Conservation (phyloP, 225 moss, liverwort and hornwort species). For the Physcomitrium patens region DNA sequence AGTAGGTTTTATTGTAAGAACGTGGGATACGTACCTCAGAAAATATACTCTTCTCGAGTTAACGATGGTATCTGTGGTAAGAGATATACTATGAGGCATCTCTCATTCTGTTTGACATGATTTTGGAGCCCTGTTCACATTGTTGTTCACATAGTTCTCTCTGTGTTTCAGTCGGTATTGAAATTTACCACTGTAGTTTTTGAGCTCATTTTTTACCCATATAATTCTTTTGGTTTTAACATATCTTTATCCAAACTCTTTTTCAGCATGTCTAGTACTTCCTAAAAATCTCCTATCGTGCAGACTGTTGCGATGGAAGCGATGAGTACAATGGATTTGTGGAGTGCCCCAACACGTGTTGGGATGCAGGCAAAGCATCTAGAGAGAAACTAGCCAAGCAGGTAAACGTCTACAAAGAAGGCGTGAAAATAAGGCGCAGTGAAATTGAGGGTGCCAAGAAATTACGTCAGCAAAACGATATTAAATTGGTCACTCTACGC, state of each 20-base stretch:
- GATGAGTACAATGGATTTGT: constrained; percentile 83
- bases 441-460: constrained; percentile 75
- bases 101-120: constrained; percentile 3
- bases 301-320: constrained; percentile 97
- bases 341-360: constrained; percentile 71
- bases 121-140: constrained; percentile 18
- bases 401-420: constrained; percentile 72
- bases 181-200: constrained; percentile 16
- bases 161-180: background rate
- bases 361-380: constrained; percentile 84
- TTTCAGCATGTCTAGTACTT: constrained; percentile 9
- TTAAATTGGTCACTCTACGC: constrained; percentile 50
- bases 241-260: background rate
- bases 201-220: too few species aligned
- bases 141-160: background rate
- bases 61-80: constrained; percentile 98
- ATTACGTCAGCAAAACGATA: constrained; percentile 60
- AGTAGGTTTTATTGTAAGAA: constrained; percentile 90
- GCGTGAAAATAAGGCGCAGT: constrained; percentile 60
- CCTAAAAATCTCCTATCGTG: constrained; percentile 19
- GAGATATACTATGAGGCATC: constrained; percentile 25
- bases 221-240: background rate
- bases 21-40: constrained; percentile 61
- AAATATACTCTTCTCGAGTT: constrained; percentile 84
- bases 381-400: constrained; percentile 87